Evolutionary conservation across 345 rosid species (phyloP).

Genomic region (Aquilaria malaccensis): DNA sequence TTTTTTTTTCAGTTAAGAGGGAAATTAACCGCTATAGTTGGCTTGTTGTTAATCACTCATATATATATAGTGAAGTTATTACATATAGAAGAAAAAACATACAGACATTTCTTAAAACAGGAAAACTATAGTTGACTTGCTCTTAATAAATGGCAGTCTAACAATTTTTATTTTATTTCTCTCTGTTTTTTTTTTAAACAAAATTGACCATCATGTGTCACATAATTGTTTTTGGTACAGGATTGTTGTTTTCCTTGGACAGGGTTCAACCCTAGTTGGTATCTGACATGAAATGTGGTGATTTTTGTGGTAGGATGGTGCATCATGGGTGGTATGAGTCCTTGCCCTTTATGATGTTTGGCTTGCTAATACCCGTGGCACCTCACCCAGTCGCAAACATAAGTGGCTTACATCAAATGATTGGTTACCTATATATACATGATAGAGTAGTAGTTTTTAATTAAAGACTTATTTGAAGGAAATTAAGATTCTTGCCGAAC

Average conservation of each 20-base stretch:
- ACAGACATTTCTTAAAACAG: too few species aligned
- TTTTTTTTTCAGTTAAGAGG: too few species aligned
- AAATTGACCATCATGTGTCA: too few species aligned
- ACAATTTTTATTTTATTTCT: too few species aligned
- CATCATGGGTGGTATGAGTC: slow-evolving; percentile 33
- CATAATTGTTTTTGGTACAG: slow-evolving; percentile 20
- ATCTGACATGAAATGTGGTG: background rate
- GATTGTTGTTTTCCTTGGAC: too few species aligned
- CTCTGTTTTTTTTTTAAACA: too few species aligned
- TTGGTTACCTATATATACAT: slow-evolving; percentile 1
- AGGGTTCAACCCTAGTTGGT: background rate
- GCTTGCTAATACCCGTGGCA: slow-evolving; percentile 49
- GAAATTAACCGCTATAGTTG: too few species aligned
- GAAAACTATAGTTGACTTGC: too few species aligned
- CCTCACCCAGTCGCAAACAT: slow-evolving; percentile 29
- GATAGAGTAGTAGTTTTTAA: background rate
- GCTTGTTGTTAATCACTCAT: too few species aligned
- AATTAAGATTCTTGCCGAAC: background rate
- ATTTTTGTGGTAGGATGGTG: slow-evolving; percentile 33
- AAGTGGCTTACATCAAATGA: slow-evolving; percentile 23
- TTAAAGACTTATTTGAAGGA: background rate
- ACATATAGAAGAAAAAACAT: too few species aligned
- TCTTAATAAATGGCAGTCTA: too few species aligned
- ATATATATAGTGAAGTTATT: too few species aligned
- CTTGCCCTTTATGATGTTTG: slow-evolving; percentile 37